Percentiles rank a stretch among this genome's conserved stretches.
Conservation (phyloP, 306 rosid genomes). For the Trifolium dubium region DNA sequence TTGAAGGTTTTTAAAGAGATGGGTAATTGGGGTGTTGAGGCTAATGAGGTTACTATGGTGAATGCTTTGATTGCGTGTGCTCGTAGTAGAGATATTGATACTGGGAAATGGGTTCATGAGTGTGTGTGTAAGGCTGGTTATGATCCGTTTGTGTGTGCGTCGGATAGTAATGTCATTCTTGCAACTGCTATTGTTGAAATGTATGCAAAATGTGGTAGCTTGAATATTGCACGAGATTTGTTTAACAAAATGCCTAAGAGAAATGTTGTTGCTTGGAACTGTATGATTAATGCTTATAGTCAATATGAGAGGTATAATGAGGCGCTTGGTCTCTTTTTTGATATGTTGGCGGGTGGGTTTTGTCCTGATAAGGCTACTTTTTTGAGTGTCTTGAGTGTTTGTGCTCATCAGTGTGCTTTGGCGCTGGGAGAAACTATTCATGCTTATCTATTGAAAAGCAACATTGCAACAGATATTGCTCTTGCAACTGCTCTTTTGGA, state of each 20-base stretch:
- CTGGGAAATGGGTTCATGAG: conserved; percentile 61
- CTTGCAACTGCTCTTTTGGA: conserved; percentile 69
- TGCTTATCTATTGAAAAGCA: conserved; percentile 55
- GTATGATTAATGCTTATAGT: conserved; percentile 66
- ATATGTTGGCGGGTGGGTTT: conserved; percentile 51
- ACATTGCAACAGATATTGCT: conserved; percentile 45
- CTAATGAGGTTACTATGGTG: conserved; percentile 79
- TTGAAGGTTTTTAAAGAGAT: conserved; percentile 57
- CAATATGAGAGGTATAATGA: conserved; percentile 58
- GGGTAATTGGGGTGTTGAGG: conserved; percentile 55
- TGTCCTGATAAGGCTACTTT: conserved; percentile 62
- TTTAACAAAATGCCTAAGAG: conserved; percentile 69
- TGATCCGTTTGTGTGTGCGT: conserved; percentile 57
- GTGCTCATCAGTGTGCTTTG: conserved; percentile 56
- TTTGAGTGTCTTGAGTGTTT: conserved; percentile 59
- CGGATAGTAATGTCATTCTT: conserved; percentile 57
- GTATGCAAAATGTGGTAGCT: conserved; percentile 80
- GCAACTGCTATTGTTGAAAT: conserved; percentile 72
- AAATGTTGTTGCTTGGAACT: conserved; percentile 71
- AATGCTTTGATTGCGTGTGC: conserved; percentile 77
- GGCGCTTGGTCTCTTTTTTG: conserved; percentile 53
- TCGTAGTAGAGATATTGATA: conserved; percentile 58
- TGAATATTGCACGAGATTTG: conserved; percentile 59
- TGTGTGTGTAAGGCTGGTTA: conserved; percentile 54
- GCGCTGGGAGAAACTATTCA: conserved; percentile 69